phyloP scores from a whole-genome alignment of 1,284 basidiomycete genomes.

The Anthracocystis setariae region DNA sequence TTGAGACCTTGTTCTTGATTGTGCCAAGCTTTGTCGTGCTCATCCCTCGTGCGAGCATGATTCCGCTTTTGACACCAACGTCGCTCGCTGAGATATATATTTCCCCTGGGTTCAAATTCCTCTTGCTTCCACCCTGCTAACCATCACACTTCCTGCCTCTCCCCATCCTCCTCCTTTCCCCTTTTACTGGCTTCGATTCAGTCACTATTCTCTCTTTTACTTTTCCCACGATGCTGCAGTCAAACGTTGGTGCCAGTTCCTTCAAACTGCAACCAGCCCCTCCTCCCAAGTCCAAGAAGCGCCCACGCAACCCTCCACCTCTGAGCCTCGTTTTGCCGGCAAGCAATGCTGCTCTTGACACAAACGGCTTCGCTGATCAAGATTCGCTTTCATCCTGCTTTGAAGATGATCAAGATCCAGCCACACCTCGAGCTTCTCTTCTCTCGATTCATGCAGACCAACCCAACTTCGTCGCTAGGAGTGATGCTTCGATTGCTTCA shows the following conservation, averaged over 20 bases:
- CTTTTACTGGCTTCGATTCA: neutral
- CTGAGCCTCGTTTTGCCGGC: neutral
- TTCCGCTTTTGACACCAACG: no score
- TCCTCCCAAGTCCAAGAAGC: constrained; percentile 32
- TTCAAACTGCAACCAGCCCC: constrained; percentile 46
- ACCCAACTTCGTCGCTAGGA: neutral
- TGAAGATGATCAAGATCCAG: constrained; percentile 25
- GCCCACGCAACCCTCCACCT: constrained; percentile 12
- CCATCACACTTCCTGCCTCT: neutral
- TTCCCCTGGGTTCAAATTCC: neutral
- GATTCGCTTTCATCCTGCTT: constrained; percentile 14
- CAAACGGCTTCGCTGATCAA: neutral
- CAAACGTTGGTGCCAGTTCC: constrained; percentile 16
- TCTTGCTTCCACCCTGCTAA: neutral
- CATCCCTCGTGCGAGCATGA: no score
- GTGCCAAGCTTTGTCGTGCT: neutral
- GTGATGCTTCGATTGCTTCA: neutral
- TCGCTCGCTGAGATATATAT: no score
- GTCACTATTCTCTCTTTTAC: neutral
- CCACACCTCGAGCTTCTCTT: constrained; percentile 19
- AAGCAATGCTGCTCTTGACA: neutral
- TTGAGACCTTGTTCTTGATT: neutral
- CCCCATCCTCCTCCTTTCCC: neutral
- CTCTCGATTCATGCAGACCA: neutral
- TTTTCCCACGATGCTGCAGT: constrained; percentile 19